Percentiles rank a stretch among this genome's conserved stretches.
Conservation (phyloP, 306 rosid species). For the Myrica gale region DNA sequence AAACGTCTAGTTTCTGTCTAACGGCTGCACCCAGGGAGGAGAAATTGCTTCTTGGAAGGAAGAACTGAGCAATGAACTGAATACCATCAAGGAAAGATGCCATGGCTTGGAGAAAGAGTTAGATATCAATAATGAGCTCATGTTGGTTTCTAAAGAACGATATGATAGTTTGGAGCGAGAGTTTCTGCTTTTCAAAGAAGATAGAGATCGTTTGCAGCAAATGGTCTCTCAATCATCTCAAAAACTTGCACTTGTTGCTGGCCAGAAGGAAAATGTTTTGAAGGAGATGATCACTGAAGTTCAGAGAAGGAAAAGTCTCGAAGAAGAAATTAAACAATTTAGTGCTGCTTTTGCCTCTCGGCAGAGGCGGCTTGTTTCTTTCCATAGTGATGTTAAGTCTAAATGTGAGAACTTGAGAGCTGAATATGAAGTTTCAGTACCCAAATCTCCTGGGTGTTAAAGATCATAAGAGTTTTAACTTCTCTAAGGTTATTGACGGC, state of each 20-base stretch:
- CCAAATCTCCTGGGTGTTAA: constrained; percentile 51
- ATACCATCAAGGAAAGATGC: constrained; percentile 43
- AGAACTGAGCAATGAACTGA: constrained; percentile 43
- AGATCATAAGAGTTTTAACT: constrained; percentile 3
- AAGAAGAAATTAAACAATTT: constrained; percentile 69
- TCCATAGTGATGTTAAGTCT: constrained; percentile 58
- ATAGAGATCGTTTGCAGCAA: constrained; percentile 58
- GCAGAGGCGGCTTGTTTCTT: constrained; percentile 55
- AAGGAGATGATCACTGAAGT: constrained; percentile 57
- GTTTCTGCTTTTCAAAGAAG: constrained; percentile 51
- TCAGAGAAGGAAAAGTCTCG: constrained; percentile 70
- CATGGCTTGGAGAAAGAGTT: constrained; percentile 42
- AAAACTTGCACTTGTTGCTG: constrained; percentile 46
- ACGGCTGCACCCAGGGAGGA: constrained; percentile 64
- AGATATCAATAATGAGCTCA: constrained; percentile 38
- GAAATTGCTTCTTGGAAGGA: constrained; percentile 52
- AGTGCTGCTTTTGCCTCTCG: constrained; percentile 59
- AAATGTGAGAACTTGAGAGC: constrained; percentile 50
- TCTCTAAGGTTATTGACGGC: constrained; percentile 23
- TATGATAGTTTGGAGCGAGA: constrained; percentile 59
- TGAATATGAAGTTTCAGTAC: constrained; percentile 39
- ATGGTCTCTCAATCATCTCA: constrained; percentile 55
- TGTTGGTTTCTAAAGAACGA: constrained; percentile 59
- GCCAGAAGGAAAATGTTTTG: constrained; percentile 62
- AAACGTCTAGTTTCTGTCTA: constrained; percentile 50